Percentiles rank a stretch among this genome's conserved stretches.
Conservation (phyloP, 805 yeast species). For the Naumovozyma baii region DNA sequence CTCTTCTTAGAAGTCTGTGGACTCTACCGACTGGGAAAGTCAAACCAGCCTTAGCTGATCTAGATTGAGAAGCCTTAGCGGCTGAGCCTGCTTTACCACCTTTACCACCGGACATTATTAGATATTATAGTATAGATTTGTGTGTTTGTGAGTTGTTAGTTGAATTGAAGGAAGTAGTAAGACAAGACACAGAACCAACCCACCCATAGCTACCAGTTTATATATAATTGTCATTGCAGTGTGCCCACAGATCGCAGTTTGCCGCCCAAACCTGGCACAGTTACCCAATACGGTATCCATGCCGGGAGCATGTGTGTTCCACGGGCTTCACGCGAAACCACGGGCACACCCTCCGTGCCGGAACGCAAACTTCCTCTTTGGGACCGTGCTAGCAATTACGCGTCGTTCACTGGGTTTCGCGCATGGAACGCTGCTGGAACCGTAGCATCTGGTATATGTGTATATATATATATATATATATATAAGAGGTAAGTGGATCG, state of each 20-base stretch:
- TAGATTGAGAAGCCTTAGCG: slow-evolving; percentile 92
- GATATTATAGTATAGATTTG: slow-evolving; percentile 4
- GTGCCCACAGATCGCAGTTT: too few species aligned
- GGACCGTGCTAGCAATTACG: not conserved
- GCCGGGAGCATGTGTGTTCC: not conserved
- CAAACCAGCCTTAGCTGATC: slow-evolving; percentile 97
- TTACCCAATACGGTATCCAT: too few species aligned
- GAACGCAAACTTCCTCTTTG: not conserved
- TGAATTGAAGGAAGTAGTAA: not conserved
- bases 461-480: too few species aligned
- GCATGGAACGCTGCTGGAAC: too few species aligned
- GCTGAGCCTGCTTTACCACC: slow-evolving; percentile 91
- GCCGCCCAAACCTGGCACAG: too few species aligned
- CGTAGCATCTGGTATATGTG: too few species aligned
- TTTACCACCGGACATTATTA: slow-evolving; percentile 61
- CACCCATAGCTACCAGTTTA: too few species aligned
- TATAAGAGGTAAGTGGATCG: not conserved
- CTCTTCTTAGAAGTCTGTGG: slow-evolving; percentile 92
- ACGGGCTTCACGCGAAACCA: not conserved
- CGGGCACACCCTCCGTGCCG: not conserved
- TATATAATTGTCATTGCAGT: too few species aligned
- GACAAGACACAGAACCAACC: not conserved
- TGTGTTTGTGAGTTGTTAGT: slow-evolving; percentile 3
- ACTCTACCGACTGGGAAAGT: slow-evolving; percentile 99
- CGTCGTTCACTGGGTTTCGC: not conserved